Evolutionary conservation across 257 asterid genomes (phyloP).

Genomic region (Linderniella brevidens): DNA sequence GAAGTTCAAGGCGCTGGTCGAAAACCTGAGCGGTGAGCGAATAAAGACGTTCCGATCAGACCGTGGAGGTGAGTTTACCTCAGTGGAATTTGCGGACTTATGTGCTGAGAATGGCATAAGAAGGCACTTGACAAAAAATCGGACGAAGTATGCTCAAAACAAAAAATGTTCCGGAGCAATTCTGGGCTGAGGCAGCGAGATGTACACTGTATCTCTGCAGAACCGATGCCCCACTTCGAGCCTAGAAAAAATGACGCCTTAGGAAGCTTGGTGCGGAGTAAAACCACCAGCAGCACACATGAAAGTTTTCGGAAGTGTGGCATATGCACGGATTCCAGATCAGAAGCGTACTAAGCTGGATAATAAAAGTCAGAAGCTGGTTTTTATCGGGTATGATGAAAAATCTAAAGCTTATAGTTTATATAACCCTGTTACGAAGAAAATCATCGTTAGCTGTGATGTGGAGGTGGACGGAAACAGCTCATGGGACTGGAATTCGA

Average conservation of each 20-base stretch:
- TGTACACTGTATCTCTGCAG: background rate
- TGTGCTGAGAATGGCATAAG: background rate
- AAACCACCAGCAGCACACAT: background rate
- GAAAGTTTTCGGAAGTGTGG: background rate
- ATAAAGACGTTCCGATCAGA: background rate
- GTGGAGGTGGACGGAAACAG: background rate
- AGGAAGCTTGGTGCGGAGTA: slow-evolving; percentile 1
- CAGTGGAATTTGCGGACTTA: background rate
- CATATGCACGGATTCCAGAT: background rate
- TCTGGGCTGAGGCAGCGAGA: background rate
- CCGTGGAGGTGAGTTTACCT: background rate
- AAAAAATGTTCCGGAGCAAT: background rate
- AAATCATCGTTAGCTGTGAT: background rate
- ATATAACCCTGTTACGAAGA: background rate
- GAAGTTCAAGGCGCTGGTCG: background rate
- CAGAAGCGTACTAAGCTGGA: background rate
- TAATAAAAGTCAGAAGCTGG: background rate
- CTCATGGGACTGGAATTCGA: background rate
- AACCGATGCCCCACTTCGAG: background rate
- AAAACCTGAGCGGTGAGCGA: background rate
- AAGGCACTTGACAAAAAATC: background rate
- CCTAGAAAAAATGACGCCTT: background rate
- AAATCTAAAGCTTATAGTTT: background rate
- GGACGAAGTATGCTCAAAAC: no score
- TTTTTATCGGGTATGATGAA: background rate